phyloP scores from a whole-genome alignment of 2,329 filamentous ascomycete species.

The Arachnomyces sp. region DNA sequence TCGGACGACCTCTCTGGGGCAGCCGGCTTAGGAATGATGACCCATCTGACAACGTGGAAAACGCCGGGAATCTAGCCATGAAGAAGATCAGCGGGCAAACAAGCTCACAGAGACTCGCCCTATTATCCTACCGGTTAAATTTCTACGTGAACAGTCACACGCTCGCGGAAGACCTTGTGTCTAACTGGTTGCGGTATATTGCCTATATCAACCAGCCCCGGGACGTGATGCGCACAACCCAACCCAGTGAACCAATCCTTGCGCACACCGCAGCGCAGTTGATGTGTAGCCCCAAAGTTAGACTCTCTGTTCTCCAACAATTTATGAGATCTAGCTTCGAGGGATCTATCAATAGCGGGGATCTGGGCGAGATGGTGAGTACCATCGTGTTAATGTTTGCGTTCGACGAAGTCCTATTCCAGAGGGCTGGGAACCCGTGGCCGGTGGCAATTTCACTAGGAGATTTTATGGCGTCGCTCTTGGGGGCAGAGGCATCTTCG shows the following conservation, averaged over 20 bases:
- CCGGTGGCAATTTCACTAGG: too few species aligned
- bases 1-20: too few species aligned
- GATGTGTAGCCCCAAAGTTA: neutral
- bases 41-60: too few species aligned
- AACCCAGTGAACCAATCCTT: conserved; percentile 5
- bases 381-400: conserved; percentile 4
- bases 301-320: neutral
- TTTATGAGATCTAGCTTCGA: neutral
- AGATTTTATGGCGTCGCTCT: neutral
- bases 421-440: too few species aligned
- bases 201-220: conserved; percentile 1
- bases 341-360: conserved; percentile 2
- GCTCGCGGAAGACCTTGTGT: conserved; percentile 2
- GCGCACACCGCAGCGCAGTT: neutral
- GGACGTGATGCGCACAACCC: conserved; percentile 3
- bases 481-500: neutral
- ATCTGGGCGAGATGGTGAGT: conserved; percentile 2
- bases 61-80: too few species aligned
- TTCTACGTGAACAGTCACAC: neutral
- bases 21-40: too few species aligned
- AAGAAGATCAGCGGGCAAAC: too few species aligned
- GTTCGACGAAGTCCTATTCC: conserved; percentile 1
- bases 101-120: neutral
- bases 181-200: conserved; percentile 1
- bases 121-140: conserved; percentile 2